Conservation (phyloP, 2,329 filamentous ascomycete species). For the Diplodia sapinea region DNA sequence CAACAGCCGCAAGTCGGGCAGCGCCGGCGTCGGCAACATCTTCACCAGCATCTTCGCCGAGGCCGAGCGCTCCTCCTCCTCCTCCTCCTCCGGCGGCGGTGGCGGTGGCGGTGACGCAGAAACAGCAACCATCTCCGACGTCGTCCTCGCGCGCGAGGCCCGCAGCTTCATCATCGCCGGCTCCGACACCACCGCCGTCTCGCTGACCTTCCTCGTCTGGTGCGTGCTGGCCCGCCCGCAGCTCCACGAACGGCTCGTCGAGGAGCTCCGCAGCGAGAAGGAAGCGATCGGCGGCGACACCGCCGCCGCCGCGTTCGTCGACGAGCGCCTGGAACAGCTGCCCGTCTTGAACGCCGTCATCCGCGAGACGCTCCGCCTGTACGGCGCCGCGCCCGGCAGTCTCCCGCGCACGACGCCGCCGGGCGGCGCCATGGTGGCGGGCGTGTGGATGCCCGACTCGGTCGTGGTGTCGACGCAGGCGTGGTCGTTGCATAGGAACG, state of each 20-base stretch:
- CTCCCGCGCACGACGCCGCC: constrained; percentile 46
- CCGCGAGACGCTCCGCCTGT: constrained; percentile 47
- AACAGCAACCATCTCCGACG: constrained; percentile 40
- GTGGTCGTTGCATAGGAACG: constrained; percentile 48
- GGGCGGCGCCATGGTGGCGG: constrained; percentile 43
- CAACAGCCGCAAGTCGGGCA: constrained; percentile 40
- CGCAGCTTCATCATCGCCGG: constrained; percentile 44
- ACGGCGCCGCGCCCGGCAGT: constrained; percentile 45
- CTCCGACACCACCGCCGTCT: constrained; percentile 44
- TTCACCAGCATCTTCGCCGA: constrained; percentile 45
- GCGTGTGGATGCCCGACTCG: constrained; percentile 45
- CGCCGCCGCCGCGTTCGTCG: constrained; percentile 33
- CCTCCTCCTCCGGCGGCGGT: no score
- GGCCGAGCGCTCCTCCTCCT: constrained; percentile 32
- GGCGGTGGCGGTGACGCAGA: constrained; percentile 32
- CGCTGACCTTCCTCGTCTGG: constrained; percentile 46
- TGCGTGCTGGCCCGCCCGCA: constrained; percentile 37
- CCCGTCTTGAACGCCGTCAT: constrained; percentile 47
- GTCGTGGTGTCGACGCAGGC: constrained; percentile 48
- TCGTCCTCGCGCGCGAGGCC: constrained; percentile 39
- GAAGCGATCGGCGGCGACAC: constrained; percentile 34
- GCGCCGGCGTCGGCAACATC: constrained; percentile 42
- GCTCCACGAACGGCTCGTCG: background rate
- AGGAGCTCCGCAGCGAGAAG: constrained; percentile 35
- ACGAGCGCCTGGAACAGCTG: constrained; percentile 40